Evolutionary conservation across 75 land plant species (phyloP).

Genomic region (Isoetes taiwanensis): DNA sequence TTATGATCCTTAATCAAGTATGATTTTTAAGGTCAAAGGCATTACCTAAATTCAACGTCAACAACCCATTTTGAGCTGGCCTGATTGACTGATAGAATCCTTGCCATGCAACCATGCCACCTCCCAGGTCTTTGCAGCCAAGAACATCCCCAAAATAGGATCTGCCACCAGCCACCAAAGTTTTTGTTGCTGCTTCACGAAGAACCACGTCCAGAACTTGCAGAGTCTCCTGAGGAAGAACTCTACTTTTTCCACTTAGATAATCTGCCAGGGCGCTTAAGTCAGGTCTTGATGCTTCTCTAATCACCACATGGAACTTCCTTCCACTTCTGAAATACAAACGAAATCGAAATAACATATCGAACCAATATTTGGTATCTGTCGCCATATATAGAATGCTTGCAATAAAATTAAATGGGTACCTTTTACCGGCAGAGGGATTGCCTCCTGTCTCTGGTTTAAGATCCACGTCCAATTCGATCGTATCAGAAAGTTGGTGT

Average conservation of each 20-base stretch:
- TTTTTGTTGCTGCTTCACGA: conserved; percentile 13
- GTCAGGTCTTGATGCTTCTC: conserved; percentile 9
- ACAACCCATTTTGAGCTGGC: conserved; percentile 6
- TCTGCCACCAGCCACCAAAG: conserved; percentile 8
- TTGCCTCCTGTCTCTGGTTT: neutral
- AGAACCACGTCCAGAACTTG: conserved; percentile 19
- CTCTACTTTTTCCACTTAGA: conserved; percentile 1
- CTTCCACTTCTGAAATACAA: conserved; percentile 5
- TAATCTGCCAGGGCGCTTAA: conserved; percentile 6
- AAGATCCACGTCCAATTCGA: conserved; percentile 8
- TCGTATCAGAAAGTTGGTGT: neutral
- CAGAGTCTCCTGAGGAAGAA: conserved; percentile 13
- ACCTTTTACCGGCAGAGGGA: neutral
- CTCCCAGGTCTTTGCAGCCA: conserved; percentile 7
- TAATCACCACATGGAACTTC: conserved; percentile 4
- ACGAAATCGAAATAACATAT: neutral
- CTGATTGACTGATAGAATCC: conserved; percentile 19
- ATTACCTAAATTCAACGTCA: conserved; percentile 13
- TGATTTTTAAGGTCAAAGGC: neutral
- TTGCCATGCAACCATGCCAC: conserved; percentile 17
- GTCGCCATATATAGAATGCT: no score
- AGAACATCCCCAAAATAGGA: conserved; percentile 10
- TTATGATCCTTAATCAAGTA: neutral
- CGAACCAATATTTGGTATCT: neutral
- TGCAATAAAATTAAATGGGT: neutral